Conservation (phyloP, 164 flowering plant genomes). For the Stephania cephalantha region DNA sequence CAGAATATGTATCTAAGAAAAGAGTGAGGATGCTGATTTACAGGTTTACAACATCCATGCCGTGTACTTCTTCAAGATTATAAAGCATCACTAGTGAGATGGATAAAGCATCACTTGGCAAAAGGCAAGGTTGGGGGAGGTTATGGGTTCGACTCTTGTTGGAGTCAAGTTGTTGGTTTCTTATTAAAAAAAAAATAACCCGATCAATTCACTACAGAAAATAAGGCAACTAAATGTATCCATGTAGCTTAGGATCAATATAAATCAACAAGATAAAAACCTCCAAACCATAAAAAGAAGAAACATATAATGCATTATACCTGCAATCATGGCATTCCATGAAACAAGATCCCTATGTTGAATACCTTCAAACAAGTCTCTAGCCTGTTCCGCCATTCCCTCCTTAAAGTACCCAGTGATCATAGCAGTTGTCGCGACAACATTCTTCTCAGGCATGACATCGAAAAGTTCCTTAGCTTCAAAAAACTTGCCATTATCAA, state of each 20-base stretch:
- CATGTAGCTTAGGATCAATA: neutral
- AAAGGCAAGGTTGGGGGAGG: too few species aligned
- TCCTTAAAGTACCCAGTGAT: constrained; percentile 43
- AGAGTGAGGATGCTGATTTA: too few species aligned
- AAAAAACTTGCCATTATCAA: constrained; percentile 33
- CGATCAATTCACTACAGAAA: neutral
- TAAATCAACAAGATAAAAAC: neutral
- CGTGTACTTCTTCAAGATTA: too few species aligned
- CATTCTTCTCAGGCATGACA: constrained; percentile 38
- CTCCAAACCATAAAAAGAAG: neutral
- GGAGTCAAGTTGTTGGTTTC: too few species aligned
- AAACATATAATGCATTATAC: constrained; percentile 15
- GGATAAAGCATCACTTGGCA: too few species aligned
- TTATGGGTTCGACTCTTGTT: too few species aligned
- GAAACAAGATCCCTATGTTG: constrained; percentile 30
- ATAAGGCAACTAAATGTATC: neutral
- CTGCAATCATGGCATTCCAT: constrained; percentile 50
- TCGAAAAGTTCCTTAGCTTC: constrained; percentile 34
- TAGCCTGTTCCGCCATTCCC: constrained; percentile 37
- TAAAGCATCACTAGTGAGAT: too few species aligned
- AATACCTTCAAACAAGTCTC: constrained; percentile 33
- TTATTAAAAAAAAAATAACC: neutral
- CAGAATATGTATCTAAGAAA: too few species aligned
- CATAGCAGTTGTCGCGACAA: constrained; percentile 40
- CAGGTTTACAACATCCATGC: too few species aligned